Evolutionary conservation across 352 stramenopile species (phyloP).

Genomic region (Globisporangium cystogenes): DNA sequence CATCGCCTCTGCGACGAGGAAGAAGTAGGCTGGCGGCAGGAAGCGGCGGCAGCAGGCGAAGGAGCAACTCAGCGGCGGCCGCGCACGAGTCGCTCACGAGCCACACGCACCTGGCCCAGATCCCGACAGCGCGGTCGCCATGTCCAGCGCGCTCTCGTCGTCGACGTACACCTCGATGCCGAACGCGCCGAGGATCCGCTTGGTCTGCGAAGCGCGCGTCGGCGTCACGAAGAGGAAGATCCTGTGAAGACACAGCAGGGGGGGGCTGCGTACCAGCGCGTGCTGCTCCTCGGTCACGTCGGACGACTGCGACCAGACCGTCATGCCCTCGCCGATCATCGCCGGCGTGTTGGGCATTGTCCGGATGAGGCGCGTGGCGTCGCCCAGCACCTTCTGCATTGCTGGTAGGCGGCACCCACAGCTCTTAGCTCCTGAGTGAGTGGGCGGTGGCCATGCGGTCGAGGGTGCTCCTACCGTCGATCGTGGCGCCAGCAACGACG

Average conservation of each 20-base stretch:
- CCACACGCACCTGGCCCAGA: conserved; percentile 71
- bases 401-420: conserved; percentile 5
- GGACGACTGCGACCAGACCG: conserved; percentile 87
- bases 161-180: conserved; percentile 92
- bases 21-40: conserved; percentile 86
- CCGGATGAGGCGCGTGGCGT: conserved; percentile 82
- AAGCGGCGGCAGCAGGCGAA: background rate
- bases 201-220: conserved; percentile 38
- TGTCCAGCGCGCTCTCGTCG: conserved; percentile 93
- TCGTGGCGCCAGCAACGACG: conserved; percentile 78
- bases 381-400: conserved; percentile 50
- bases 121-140: conserved; percentile 92
- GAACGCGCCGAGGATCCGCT: conserved; percentile 86
- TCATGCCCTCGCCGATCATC: conserved; percentile 93
- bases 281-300: conserved; percentile 78
- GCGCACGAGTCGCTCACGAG: too few species aligned
- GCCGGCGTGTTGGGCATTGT: conserved; percentile 96
- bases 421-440: background rate
- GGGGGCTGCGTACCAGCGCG: conserved; percentile 32
- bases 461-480: conserved; percentile 27
- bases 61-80: too few species aligned
- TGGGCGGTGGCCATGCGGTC: background rate
- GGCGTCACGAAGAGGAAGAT: background rate
- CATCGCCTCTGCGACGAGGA: conserved; percentile 95
- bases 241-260: too few species aligned